These are phyloP conservation scores for Stagonosporopsis rhizophila DNA, from an alignment of 2,329 filamentous ascomycete species.

Conservation along the genomic window DNA sequence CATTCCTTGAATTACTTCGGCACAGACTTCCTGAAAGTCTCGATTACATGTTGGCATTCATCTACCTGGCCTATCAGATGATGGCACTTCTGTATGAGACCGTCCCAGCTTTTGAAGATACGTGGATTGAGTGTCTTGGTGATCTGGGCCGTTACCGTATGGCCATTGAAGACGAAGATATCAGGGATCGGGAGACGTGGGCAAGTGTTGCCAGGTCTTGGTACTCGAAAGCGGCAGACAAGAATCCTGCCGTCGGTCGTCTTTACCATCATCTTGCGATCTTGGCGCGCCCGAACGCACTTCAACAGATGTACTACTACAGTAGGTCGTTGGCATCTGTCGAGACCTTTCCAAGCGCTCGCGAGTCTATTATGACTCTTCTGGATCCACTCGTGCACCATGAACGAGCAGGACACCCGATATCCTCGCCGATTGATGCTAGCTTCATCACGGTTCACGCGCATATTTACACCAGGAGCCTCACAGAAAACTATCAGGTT, in stretches of 20 bases:
- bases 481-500: constrained; percentile 55
- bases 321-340: constrained; percentile 73
- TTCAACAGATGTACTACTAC: constrained; percentile 78
- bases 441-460: constrained; percentile 70
- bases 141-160: constrained; percentile 86
- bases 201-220: constrained; percentile 79
- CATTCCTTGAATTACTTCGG: constrained; percentile 72
- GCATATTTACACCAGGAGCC: constrained; percentile 65
- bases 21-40: constrained; percentile 76
- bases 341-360: constrained; percentile 70
- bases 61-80: constrained; percentile 89
- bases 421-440: constrained; percentile 58
- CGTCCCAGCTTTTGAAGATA: constrained; percentile 80
- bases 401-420: neutral
- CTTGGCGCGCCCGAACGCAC: constrained; percentile 70
- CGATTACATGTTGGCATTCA: constrained; percentile 90
- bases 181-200: constrained; percentile 80
- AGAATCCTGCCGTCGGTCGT: constrained; percentile 75
- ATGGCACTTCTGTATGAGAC: constrained; percentile 88
- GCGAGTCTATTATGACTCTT: constrained; percentile 69
- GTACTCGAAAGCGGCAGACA: constrained; percentile 81
- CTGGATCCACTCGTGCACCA: neutral
- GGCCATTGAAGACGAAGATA: constrained; percentile 87
- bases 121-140: constrained; percentile 92
- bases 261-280: constrained; percentile 91